Evolutionary conservation across 164 flowering plant species (phyloP).

Genomic region (Chimonanthus salicifolius): DNA sequence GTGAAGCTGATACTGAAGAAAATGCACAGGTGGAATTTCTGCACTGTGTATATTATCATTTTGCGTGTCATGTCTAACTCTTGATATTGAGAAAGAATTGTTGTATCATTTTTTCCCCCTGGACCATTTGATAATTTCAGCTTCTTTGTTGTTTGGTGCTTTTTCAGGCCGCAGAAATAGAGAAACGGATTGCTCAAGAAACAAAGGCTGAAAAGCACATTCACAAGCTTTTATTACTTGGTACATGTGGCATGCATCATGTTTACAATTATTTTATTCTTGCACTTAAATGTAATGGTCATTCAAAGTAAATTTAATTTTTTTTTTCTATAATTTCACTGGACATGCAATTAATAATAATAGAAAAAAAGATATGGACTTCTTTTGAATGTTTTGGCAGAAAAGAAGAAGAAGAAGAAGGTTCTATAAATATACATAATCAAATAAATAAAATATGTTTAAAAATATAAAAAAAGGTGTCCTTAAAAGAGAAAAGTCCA

Average conservation of each 20-base stretch:
- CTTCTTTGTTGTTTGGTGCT: constrained; percentile 1
- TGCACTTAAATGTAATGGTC: background rate
- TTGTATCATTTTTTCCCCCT: background rate
- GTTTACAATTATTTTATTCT: background rate
- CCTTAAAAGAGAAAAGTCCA: too few species aligned
- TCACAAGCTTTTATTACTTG: constrained; percentile 86
- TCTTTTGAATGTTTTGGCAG: background rate
- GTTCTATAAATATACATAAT: too few species aligned
- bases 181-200: constrained; percentile 90
- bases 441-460: too few species aligned
- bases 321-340: background rate
- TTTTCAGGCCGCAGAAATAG: constrained; percentile 87
- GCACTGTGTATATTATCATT: background rate
- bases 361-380: too few species aligned
- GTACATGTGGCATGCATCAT: constrained; percentile 25
- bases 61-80: background rate
- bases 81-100: background rate
- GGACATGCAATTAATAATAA: background rate
- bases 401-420: background rate
- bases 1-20: constrained; percentile 66
- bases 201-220: constrained; percentile 93
- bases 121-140: background rate
- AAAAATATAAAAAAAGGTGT: too few species aligned
- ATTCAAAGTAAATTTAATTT: too few species aligned
- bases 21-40: constrained; percentile 57